Evolutionary conservation across 1,284 basidiomycete species (phyloP).

Genomic region (Ganoderma resinaceum): DNA sequence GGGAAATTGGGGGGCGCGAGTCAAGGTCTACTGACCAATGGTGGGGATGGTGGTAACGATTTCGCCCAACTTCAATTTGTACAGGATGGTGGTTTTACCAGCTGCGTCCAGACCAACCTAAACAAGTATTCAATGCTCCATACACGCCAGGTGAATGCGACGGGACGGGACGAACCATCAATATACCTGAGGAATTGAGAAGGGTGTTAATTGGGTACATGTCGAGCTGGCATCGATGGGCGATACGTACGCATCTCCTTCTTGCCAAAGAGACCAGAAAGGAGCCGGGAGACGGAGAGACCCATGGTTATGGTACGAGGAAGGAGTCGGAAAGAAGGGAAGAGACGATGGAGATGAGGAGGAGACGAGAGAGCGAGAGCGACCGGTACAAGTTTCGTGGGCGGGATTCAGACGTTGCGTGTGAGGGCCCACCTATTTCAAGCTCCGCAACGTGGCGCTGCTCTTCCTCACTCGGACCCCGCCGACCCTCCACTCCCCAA

Average conservation of each 20-base stretch:
- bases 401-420: conserved; percentile 31
- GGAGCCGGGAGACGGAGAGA: conserved; percentile 83
- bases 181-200: conserved; percentile 59
- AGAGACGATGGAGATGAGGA: conserved; percentile 28
- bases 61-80: conserved; percentile 98
- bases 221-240: conserved; percentile 37
- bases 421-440: conserved; percentile 34
- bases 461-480: conserved; percentile 14
- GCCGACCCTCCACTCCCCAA: conserved; percentile 1
- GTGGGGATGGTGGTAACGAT: conserved; percentile 99
- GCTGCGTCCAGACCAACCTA: conserved; percentile 97
- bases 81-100: conserved; percentile 98
- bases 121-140: conserved; percentile 18
- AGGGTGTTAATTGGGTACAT: conserved; percentile 27
- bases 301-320: conserved; percentile 65
- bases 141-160: neutral
- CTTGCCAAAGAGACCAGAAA: conserved; percentile 95
- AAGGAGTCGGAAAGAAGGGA: conserved; percentile 26
- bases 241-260: conserved; percentile 95
- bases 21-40: conserved; percentile 75
- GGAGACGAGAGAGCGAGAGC: conserved; percentile 33
- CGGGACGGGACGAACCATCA: conserved; percentile 62
- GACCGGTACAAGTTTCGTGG: conserved; percentile 26
- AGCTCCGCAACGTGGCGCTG: conserved; percentile 38
- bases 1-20: neutral